These are phyloP conservation scores for Clausena lansium DNA, from an alignment of 345 rosid species.

Conservation along the genomic window DNA sequence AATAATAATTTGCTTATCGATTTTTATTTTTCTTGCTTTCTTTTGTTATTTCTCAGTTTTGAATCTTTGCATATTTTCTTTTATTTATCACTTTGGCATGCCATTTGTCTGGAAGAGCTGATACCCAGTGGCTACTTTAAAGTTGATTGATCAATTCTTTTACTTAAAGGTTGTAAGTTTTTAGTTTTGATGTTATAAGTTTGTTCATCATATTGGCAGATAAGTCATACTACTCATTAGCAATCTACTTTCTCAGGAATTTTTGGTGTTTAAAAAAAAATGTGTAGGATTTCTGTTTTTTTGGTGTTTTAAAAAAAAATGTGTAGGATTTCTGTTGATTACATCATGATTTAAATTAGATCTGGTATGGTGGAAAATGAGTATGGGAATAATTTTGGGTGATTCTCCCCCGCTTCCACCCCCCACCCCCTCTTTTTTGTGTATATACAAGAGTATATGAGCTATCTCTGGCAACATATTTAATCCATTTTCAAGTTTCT, in stretches of 20 bases:
- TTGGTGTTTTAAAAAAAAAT: not conserved
- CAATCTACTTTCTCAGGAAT: not conserved
- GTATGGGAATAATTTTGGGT: not conserved
- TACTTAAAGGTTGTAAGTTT: not conserved
- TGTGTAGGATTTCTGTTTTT: not conserved
- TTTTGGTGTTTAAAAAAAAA: not conserved
- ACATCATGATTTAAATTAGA: not conserved
- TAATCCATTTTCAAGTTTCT: not conserved
- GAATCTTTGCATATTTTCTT: not conserved
- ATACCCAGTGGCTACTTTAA: not conserved
- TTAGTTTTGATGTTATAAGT: not conserved
- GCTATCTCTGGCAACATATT: not conserved
- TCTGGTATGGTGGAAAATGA: not conserved
- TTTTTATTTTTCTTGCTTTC: not conserved
- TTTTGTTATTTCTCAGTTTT: not conserved
- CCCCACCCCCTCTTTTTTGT: too few species aligned
- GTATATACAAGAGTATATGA: not conserved
- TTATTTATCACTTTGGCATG: not conserved
- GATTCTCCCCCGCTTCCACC: too few species aligned
- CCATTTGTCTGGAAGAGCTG: not conserved
- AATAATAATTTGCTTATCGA: not conserved
- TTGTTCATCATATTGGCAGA: not conserved
- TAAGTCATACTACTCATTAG: not conserved
- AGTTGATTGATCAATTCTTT: not conserved
- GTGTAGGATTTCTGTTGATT: not conserved